These are phyloP conservation scores for Cyberlindnera mississippiensis DNA, from an alignment of 805 yeast genomes.

Conservation along the genomic window DNA sequence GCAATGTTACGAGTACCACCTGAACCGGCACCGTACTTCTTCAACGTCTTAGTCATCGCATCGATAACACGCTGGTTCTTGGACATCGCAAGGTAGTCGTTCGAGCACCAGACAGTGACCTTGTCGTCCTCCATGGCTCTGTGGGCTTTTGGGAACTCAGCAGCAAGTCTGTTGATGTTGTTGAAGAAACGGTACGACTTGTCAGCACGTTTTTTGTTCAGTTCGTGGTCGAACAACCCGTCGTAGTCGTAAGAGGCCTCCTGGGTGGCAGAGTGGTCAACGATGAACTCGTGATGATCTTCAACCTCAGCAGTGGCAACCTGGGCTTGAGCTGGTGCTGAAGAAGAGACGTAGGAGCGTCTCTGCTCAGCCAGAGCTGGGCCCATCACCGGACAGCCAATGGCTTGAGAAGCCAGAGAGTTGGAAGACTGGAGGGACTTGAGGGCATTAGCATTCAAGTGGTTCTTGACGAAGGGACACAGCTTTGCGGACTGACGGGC, in stretches of 20 bases:
- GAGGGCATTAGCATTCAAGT: constrained; percentile 52
- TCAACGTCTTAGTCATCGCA: constrained; percentile 75
- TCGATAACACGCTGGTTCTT: constrained; percentile 67
- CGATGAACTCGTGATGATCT: constrained; percentile 20
- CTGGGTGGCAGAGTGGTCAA: constrained; percentile 37
- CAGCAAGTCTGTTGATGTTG: constrained; percentile 93
- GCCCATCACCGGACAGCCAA: constrained; percentile 88
- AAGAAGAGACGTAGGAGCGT: constrained; percentile 30
- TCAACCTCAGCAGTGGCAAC: constrained; percentile 29
- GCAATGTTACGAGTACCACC: constrained; percentile 99
- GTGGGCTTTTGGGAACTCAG: constrained; percentile 92
- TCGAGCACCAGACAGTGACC: constrained; percentile 99
- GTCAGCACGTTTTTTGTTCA: constrained; percentile 74
- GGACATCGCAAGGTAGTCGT: constrained; percentile 96
- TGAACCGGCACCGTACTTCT: constrained; percentile 95
- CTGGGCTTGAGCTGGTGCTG: constrained; percentile 32
- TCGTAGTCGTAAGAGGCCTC: constrained; percentile 66
- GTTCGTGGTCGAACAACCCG: constrained; percentile 62
- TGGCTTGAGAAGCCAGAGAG: constrained; percentile 45
- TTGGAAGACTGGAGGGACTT: constrained; percentile 45
- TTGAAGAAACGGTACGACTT: constrained; percentile 94
- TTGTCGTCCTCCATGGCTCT: constrained; percentile 68
- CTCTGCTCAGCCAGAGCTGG: constrained; percentile 53
- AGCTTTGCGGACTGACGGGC: constrained; percentile 71
- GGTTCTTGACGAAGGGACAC: constrained; percentile 75